Conservation (phyloP, 1,284 basidiomycete species). For the Cryptococcus floricola region DNA sequence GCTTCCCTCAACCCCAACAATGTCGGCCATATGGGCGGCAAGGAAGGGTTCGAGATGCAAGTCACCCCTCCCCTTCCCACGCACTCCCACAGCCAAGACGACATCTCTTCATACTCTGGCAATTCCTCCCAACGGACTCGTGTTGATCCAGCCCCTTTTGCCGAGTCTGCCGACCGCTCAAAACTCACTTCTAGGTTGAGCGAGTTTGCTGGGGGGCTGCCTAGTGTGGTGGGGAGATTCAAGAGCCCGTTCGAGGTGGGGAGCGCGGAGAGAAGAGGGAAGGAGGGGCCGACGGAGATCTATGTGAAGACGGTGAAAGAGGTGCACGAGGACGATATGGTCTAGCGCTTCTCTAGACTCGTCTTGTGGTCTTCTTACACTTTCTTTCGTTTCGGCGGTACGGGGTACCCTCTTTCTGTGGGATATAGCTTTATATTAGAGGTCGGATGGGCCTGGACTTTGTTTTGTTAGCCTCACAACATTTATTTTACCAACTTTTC, state of each 20-base stretch:
- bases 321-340: slow-evolving; percentile 4
- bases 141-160: slow-evolving; percentile 16
- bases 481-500: too few species aligned
- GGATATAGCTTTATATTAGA: too few species aligned
- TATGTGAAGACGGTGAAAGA: slow-evolving; percentile 20
- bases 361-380: too few species aligned
- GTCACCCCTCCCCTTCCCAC: background rate
- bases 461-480: too few species aligned
- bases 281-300: slow-evolving; percentile 17
- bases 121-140: background rate
- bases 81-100: background rate
- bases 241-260: slow-evolving; percentile 20
- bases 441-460: too few species aligned
- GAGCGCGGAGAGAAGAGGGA: slow-evolving; percentile 1
- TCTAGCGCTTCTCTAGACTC: too few species aligned
- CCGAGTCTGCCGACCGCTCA: slow-evolving; percentile 11
- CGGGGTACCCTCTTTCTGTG: too few species aligned
- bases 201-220: slow-evolving; percentile 18
- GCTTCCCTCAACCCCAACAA: background rate
- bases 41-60: slow-evolving; percentile 9
- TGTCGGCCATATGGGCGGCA: background rate
- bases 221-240: slow-evolving; percentile 22
- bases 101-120: background rate
- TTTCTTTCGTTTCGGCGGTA: too few species aligned
- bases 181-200: slow-evolving; percentile 15